Base-by-base conservation (phyloP, 2,329 filamentous ascomycete species). In the Phialophora verrucosa region DNA sequence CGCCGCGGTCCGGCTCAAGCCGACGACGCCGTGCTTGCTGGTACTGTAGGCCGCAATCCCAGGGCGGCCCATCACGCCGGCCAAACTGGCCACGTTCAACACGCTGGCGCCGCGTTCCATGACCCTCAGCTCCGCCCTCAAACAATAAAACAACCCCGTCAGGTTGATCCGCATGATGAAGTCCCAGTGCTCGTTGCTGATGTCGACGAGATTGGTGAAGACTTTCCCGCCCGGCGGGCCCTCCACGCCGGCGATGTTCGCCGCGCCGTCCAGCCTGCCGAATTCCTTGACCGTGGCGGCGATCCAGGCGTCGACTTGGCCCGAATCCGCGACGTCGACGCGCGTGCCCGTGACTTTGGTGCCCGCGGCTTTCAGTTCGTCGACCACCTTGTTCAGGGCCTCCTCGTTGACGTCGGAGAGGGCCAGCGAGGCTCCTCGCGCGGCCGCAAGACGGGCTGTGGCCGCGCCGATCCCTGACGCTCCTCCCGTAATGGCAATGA, bases 401-500 rank as follows among this genome's bases (percentile, higher is more conserved):
- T 73, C 69, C 10, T 74, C 67, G 54, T 81, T 76, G 60, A 85
- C 74, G 69, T 86, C 84, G 8, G 80, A 82, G 2, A 85, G 74
- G 4, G 83, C 83, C 4, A 86, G 70, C 6, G 68, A 75, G 1
- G 82, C 83, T 29, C 83, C 83, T 29, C 77, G 76, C 1, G 74
- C 71, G 63, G 80, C 78, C 1, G 84, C 77, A 14, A 81, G 76
- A 23, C 78, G 76, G 7, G 83, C 80, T 8, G 82, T 82, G 20
- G 79, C 80, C 10, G 82, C 77, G 23, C 83, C 84, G 54, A 85
- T 85, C 17, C 84, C 84, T 4, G 77, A 78, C 1, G 79, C 80
- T 12, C 80, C 79, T 25, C 84, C 83, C 3, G 83, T 84, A 27
- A 86, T 72, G 61, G 82, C 81, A 62, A 84, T 79, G 61, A 84